These are phyloP conservation scores for Pontederia crassipes DNA, from an alignment of 176 grass and related monocot species.

Conservation along the genomic window DNA sequence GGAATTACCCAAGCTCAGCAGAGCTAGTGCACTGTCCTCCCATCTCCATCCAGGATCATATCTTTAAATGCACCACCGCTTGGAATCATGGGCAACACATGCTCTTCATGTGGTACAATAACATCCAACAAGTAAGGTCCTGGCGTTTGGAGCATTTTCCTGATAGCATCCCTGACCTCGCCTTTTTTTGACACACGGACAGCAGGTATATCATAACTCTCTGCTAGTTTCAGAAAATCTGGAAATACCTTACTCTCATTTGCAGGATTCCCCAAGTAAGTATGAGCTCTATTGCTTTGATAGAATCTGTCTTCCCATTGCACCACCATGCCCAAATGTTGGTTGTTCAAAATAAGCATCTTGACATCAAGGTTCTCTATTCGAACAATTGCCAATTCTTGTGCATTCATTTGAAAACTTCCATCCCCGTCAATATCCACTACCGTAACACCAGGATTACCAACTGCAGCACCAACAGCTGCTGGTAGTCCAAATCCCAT, in stretches of 20 bases:
- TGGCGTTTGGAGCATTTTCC: constrained; percentile 79
- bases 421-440: constrained; percentile 97
- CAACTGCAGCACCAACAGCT: constrained; percentile 77
- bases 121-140: constrained; percentile 90
- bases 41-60: constrained; percentile 92
- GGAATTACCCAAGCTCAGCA: neutral
- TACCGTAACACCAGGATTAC: constrained; percentile 75
- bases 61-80: constrained; percentile 91
- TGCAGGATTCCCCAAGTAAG: constrained; percentile 76
- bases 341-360: constrained; percentile 85
- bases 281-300: constrained; percentile 79
- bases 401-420: constrained; percentile 93
- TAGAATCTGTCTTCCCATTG: constrained; percentile 98
- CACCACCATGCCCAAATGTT: constrained; percentile 91
- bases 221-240: constrained; percentile 74
- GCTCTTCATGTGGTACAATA: constrained; percentile 78
- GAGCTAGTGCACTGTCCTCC: constrained; percentile 55
- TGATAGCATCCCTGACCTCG: constrained; percentile 55
- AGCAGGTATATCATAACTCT: constrained; percentile 71
- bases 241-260: constrained; percentile 72
- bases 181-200: constrained; percentile 67
- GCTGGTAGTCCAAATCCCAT: constrained; percentile 96
- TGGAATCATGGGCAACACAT: constrained; percentile 96
- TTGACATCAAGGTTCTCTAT: constrained; percentile 86
- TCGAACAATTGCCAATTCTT: constrained; percentile 76